Percentiles rank a stretch among this genome's conserved stretches.
Conservation (phyloP, 176 grass and related monocot species). For the Themeda triandra region DNA sequence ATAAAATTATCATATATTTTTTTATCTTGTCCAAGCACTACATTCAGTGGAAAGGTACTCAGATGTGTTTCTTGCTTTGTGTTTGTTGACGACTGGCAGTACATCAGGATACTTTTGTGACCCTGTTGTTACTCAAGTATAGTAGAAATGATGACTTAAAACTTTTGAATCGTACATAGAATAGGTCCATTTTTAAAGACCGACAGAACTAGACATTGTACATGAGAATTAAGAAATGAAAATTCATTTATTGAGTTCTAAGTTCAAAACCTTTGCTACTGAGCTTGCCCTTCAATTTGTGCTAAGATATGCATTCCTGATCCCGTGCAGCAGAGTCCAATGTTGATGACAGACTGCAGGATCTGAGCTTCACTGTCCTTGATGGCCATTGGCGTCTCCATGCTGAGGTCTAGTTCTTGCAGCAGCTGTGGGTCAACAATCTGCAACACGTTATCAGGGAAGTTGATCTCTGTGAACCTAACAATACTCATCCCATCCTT, state of each 20-base stretch:
- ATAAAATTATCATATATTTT: conserved; percentile 12
- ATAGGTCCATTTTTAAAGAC: neutral
- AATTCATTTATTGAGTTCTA: neutral
- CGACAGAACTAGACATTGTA: neutral
- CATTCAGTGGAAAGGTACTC: neutral
- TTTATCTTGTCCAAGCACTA: neutral
- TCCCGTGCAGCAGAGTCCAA: neutral
- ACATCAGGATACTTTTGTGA: neutral
- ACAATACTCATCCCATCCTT: neutral
- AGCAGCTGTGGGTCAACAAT: neutral
- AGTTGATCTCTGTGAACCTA: neutral
- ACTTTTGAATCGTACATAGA: neutral
- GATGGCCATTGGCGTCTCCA: neutral
- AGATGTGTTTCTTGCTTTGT: neutral
- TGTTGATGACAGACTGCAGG: neutral
- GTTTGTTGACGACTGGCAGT: neutral
- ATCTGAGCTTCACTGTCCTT: neutral
- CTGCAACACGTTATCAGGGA: neutral
- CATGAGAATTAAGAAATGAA: neutral
- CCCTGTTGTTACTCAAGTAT: neutral
- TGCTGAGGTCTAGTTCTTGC: neutral
- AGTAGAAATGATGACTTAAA: neutral
- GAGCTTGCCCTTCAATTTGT: neutral
- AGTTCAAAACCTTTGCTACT: neutral
- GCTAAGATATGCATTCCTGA: neutral